Base-by-base conservation (phyloP, 2,329 filamentous ascomycete species). In the Diaporthe aspalathi region DNA sequence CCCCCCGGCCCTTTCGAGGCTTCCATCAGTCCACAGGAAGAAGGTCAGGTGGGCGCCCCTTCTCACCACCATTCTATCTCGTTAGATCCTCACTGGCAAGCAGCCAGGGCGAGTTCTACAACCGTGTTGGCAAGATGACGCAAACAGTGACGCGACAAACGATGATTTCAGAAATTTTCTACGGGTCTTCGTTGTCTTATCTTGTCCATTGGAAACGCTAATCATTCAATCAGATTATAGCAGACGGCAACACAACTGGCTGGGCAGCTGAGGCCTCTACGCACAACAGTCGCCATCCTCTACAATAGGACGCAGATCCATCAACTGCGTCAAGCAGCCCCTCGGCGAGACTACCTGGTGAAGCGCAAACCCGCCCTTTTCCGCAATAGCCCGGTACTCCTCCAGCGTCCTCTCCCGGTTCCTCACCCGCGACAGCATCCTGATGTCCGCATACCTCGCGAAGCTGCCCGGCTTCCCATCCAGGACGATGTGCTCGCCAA, bases 271-370 rank as follows among this genome's bases (percentile, higher is more conserved):
- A 38, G 35, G 35, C 35, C 35, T 38, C 35, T 9, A 38, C 6
- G 11, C 2, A 3, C n/a, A 43, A 27, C n/a, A 27, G 7, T 45
- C 20, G 16, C 4, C 1, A 49, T 17, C 43, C 1, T 35, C 27
- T 63, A 63, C 8, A 29, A 12, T 38, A n/a, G 43, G 57, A 24
- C 57, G 57, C 20, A 63, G 14, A 35, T 63, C 57, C 32, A 63
- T 63, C 27, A 63, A 24, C 43, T 63, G 57, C 8, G 43, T 49
- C 17, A 63, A 40, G 57, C 40, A 63, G 5, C 57, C 57, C 57
- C 57, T 27, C 7, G 57, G 57, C 43, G 57, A 63, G 20, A 63
- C 20, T 0, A 63, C 43, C 22, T 63, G 9, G 7, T 49, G 57
- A 32, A 63, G 43, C 9, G 12, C 24, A 11, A 63, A 63, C n/a